Evolutionary conservation across 176 grass and related monocot genomes (phyloP), one percentile per base, ranked within the genome.

Genomic region (Phoenix dactylifera): DNA sequence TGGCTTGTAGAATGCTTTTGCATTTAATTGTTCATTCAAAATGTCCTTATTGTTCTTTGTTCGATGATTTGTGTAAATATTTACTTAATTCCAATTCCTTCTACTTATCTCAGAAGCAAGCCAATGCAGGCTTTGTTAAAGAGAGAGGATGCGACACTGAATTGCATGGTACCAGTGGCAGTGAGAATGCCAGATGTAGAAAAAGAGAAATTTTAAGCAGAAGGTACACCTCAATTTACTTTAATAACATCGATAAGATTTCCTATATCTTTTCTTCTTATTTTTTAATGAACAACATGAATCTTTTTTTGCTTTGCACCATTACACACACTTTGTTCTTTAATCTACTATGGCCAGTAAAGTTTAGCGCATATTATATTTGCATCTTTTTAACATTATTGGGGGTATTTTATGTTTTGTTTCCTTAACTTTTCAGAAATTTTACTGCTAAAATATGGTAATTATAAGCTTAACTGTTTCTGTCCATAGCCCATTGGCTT

Each of bases 121-220:
- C n/a, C 28, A 69, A 65, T 71, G 70, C 22, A 6, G 20, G 57
- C 22, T 52, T 50, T 20, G 5, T 57, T 35, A 52, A 55, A 50
- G 53, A 49, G 24, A 60, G 70, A 28, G 49, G 52, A 52, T 65
- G 50, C 55, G 30, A 22, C 15, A 15, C 7, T 76, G 63, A 73
- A 63, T 67, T 67, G 23, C 60, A 74, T 71, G 75, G 72, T 59
- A 19, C 32, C 70, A 16, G 63, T 77, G 52, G 44, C 1, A n/a
- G 5, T 51, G 77, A 39, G 28, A 69, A 19, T 67, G 7, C 64
- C 74, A 68, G 59, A 79, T 57, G 55, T 54, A 83, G 72, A 72
- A 90, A 71, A 80, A 74, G 29, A 54, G 83, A 77, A 51, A 7
- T 66, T 22, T 24, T 59, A 73, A 79, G 75, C 75, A 83, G 52